Percentiles rank a stretch among this genome's conserved stretches.
Evolutionary conservation across 2,329 filamentous ascomycete species (phyloP).

Genomic region (Neobulgaria alba): DNA sequence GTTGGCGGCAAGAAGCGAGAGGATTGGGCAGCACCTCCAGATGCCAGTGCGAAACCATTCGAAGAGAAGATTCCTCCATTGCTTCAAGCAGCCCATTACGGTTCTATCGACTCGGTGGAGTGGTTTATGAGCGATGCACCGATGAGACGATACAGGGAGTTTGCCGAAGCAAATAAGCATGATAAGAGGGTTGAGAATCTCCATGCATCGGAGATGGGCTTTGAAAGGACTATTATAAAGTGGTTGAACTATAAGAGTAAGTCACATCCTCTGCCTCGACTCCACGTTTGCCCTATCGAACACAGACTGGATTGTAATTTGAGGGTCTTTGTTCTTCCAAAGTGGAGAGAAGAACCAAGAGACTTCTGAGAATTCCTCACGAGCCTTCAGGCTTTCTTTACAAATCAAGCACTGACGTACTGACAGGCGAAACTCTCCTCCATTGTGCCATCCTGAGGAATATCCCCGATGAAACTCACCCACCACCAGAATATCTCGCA

Average conservation of each 20-base stretch:
- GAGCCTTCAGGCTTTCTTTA: no score
- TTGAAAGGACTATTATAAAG: slow-evolving; percentile 52
- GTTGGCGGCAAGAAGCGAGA: slow-evolving; percentile 66
- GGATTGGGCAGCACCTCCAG: slow-evolving; percentile 66
- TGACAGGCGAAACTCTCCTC: slow-evolving; percentile 52
- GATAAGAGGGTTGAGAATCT: slow-evolving; percentile 57
- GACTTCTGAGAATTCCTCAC: no score
- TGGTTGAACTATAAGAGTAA: slow-evolving; percentile 55
- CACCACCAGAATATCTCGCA: slow-evolving; percentile 33
- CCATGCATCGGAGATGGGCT: slow-evolving; percentile 48
- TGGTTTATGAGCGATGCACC: slow-evolving; percentile 72
- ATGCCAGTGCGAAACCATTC: slow-evolving; percentile 36
- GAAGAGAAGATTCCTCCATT: slow-evolving; percentile 47
- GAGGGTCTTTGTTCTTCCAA: no score
- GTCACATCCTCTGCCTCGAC: no score
- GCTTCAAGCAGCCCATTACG: slow-evolving; percentile 45
- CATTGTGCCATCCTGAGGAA: slow-evolving; percentile 52
- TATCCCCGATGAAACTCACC: slow-evolving; percentile 20
- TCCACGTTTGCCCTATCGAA: no score
- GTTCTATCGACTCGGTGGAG: slow-evolving; percentile 60
- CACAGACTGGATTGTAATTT: no score
- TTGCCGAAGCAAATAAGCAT: slow-evolving; percentile 50
- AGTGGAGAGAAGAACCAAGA: no score
- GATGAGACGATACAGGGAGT: slow-evolving; percentile 58
- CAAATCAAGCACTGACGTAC: slow-evolving; percentile 13